Evolutionary conservation across 768 basidiomycete species (phyloP).

Genomic region (Mycena haematopus): DNA sequence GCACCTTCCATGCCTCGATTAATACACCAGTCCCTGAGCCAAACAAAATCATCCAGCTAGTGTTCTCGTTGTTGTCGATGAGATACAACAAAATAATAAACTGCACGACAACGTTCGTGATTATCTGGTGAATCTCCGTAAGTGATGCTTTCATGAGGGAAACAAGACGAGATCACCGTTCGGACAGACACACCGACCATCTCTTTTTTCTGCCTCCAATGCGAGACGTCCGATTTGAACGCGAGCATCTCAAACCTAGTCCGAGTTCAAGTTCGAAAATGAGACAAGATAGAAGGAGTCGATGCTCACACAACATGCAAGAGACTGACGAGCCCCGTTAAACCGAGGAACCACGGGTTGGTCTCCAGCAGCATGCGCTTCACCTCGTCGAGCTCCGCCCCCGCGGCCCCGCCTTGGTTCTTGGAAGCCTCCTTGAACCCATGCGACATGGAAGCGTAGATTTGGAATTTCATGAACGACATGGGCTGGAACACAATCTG

Average conservation of each 20-base stretch:
- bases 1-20: slow-evolving; percentile 95
- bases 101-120: slow-evolving; percentile 96
- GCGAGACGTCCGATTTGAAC: slow-evolving; percentile 93
- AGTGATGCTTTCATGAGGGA: slow-evolving; percentile 21
- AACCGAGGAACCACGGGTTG: slow-evolving; percentile 84
- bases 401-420: slow-evolving; percentile 65
- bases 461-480: slow-evolving; percentile 85
- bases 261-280: slow-evolving; percentile 3
- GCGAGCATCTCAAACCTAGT: slow-evolving; percentile 92
- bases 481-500: slow-evolving; percentile 86
- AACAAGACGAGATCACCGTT: slow-evolving; percentile 51
- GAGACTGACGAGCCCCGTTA: slow-evolving; percentile 85
- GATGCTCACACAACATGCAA: slow-evolving; percentile 82
- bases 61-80: slow-evolving; percentile 94
- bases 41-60: slow-evolving; percentile 97
- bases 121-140: slow-evolving; percentile 50
- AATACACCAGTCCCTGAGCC: slow-evolving; percentile 82
- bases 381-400: slow-evolving; percentile 89
- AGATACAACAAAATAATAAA: slow-evolving; percentile 89
- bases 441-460: slow-evolving; percentile 83
- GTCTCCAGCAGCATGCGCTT: slow-evolving; percentile 93
- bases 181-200: slow-evolving; percentile 93
- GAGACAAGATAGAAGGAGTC: background rate
- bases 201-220: slow-evolving; percentile 95
- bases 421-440: slow-evolving; percentile 89